phyloP scores from a whole-genome alignment of 2,329 filamentous ascomycete genomes.

The Aureobasidium musti region DNA sequence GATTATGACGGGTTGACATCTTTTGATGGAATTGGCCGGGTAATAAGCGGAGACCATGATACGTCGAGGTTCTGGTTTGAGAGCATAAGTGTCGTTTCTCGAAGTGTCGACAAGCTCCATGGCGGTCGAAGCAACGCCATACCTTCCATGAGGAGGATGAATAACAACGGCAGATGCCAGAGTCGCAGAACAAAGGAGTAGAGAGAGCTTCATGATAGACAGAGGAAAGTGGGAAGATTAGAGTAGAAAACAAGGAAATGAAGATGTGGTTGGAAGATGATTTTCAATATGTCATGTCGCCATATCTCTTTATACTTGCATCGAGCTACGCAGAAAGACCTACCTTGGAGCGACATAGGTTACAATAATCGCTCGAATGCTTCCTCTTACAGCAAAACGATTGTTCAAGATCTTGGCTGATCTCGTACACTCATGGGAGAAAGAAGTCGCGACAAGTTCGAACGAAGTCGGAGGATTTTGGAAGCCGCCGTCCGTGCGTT shows the following conservation, averaged over 20 bases:
- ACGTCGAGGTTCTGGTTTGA: background rate
- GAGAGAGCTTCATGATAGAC: background rate
- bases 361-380: background rate
- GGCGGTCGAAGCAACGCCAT: background rate
- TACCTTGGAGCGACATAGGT: background rate
- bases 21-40: conserved; percentile 16
- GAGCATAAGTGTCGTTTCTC: background rate
- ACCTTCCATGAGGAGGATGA: background rate
- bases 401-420: background rate
- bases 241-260: background rate
- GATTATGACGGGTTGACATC: conserved; percentile 19
- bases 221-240: background rate
- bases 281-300: background rate
- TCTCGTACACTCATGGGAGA: background rate
- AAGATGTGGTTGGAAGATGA: background rate
- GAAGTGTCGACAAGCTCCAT: conserved; percentile 5
- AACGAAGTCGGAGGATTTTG: background rate
- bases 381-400: background rate
- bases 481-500: background rate
- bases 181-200: background rate
- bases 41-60: conserved; percentile 31
- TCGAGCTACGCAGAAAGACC: background rate
- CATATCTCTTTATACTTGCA: background rate
- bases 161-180: background rate
- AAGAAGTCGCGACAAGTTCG: background rate